Base-by-base conservation (phyloP, 2,329 filamentous ascomycete genomes). In the Aspergillus sp. region DNA sequence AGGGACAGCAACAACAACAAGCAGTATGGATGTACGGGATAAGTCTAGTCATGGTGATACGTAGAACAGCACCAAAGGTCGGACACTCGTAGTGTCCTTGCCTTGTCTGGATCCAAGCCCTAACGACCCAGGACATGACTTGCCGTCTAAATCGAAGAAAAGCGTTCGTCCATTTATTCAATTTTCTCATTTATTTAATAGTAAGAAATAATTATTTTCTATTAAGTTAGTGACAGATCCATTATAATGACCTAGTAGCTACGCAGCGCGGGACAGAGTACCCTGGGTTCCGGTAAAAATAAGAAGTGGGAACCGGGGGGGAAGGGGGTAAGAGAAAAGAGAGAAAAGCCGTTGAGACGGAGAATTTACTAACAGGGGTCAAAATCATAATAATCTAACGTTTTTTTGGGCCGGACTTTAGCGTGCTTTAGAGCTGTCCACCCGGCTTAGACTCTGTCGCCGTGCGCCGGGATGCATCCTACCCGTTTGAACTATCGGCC, bases 341-440 rank as follows among this genome's bases (percentile, higher is more conserved):
- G 13, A 13, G 48, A 57, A 51, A 45, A 43, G 49, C 55, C 53
- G 53, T 58, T 57, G 50, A 45, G 45, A 49, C 46, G 52, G 50
- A 48, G 49, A 52, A 55, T 48, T 53, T 46, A 37, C 3, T 37
- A 12, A 17, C 33, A 37, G n/a, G 33, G 19, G 17, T 19, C 6
- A 39, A 19, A 19, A 10, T 19, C 15, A 39, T 17, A 12, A 39
- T 39, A 20, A 20, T 19, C 37, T 39, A 20, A 17, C 37, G 33
- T 17, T 13, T 35, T 7, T 15, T 20, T 39, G 17, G 37, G 37
- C 37, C 37, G 37, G 37, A 19, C 15, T 37, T 37, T 37, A 37
- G 33, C 13, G 33, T 27, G 33, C 33, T 37, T 27, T 27, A 27
- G 17, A 17, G 33, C 33, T 37, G n/a, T n/a, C 7, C n/a, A 39